Percentiles rank a stretch among this genome's conserved stretches.
Evolutionary conservation across 2,329 filamentous ascomycete species (phyloP).

Genomic region (Penicillium italicum): DNA sequence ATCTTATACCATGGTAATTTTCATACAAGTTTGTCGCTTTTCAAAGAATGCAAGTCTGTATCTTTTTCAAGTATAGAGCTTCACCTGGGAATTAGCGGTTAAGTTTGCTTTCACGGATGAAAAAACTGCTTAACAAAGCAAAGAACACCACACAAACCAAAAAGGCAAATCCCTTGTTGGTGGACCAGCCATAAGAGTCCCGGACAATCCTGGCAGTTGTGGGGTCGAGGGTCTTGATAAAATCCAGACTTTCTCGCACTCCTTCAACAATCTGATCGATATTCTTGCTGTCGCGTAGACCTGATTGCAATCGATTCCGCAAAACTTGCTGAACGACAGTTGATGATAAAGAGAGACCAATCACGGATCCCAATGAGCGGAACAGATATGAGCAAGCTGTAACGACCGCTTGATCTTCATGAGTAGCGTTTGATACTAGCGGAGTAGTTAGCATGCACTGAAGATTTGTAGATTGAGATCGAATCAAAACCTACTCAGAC

Average conservation of each 20-base stretch:
- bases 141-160: constrained; percentile 51
- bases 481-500: constrained; percentile 49
- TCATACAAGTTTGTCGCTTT: not conserved
- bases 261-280: constrained; percentile 64
- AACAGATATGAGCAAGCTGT: constrained; percentile 80
- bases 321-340: constrained; percentile 69
- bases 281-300: constrained; percentile 55
- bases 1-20: not conserved
- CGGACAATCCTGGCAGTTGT: constrained; percentile 58
- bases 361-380: constrained; percentile 64
- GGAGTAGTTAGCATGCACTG: constrained; percentile 6
- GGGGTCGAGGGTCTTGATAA: constrained; percentile 62
- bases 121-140: constrained; percentile 45
- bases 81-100: constrained; percentile 29
- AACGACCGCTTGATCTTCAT: constrained; percentile 67
- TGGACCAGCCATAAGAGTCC: constrained; percentile 61
- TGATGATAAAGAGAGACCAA: constrained; percentile 65
- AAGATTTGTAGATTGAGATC: not conserved
- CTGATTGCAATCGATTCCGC: constrained; percentile 52
- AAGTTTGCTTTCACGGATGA: constrained; percentile 57
- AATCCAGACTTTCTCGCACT: constrained; percentile 68
- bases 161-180: constrained; percentile 51
- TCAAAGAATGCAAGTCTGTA: not conserved
- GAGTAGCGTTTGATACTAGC: constrained; percentile 62
- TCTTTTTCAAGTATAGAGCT: not conserved